Base-by-base conservation (phyloP, 768 basidiomycete genomes). In the Auricularia auricula-judae region DNA sequence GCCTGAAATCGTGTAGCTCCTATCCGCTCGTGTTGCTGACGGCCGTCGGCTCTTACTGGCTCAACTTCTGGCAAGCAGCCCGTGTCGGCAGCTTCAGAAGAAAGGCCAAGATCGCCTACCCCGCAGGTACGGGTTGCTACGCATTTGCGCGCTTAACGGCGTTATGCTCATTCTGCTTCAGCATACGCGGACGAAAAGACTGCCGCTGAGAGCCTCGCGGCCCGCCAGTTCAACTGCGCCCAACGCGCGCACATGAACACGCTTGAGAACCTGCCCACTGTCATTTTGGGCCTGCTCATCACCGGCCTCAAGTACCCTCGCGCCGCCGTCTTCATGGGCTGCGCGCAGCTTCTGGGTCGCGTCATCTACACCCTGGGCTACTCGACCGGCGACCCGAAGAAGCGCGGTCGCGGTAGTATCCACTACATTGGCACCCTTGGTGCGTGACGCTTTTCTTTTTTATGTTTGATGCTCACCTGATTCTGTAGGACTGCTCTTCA, bases 351-450 rank as follows among this genome's bases (percentile, higher is more conserved):
- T 33, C 3, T 76, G 4, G 65, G 70, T 14, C 81, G 83, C 23
- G 36, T 82, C 18, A 14, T 78, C 23, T 84, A 82, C 66, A 82
- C 82, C 34, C 47, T 75, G 4, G 79, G 80, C 36, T 84, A 84
- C 67, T 68, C 74, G 34, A 72, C 75, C 0, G 82, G 83, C 11
- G 70, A 74, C 11, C 81, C 83, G 11, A 51, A 61, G 56, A 76
- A 73, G 69, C 56, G 56, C 56, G 8, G 4, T 7, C 56, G 56
- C 23, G 56, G 56, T 10, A 12, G 4, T 23, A 4, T 59, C 10
- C 56, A 59, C 56, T 59, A 59, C 56, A 10, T 59, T 29, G 56
- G 29, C 34, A 59, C 56, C 8, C 11, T 34, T 29, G 56, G 56
- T 59, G 8, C 23, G 56, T 59, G 14, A n/a, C 18, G 53, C 18